Evolutionary conservation across 148 eudicot species (phyloP), one percentile per base, ranked within the genome.

Genomic region (Pouteria glomerata): DNA sequence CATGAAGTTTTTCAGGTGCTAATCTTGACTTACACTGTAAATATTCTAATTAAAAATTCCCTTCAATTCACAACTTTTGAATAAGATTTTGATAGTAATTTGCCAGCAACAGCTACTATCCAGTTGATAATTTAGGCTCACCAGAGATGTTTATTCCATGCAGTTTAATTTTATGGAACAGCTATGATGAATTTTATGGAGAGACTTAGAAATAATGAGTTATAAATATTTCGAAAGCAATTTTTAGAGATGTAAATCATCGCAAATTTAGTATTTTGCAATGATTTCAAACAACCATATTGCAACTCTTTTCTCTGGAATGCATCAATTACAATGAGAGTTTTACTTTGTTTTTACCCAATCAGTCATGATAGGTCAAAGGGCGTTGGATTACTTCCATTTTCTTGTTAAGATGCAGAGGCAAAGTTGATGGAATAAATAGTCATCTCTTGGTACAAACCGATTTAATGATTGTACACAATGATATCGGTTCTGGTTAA

Each of bases 1-100:
- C 68, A 61, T 53, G 68, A 72, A 72, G 75, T 72, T 72, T 55
- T 72, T 72, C 75, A 72, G 75, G 76, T 73, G 63, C 52, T 34
- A 73, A 73, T 70, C 60, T 73, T 73, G 48, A 52, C 52, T 48
- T 42, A 44, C 48, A 62, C 62, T 15, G 7, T 48, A 11, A 18
- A 21, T 37, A 13, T 26, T 47, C 15, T 23, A 51, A 62, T n/a
- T 73, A 30, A 61, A n/a, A 16, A 31, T 33, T 12, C 24, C 6
- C n/a, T n/a, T n/a, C n/a, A n/a, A 3, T 35, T n/a, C 34, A 13
- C 1, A 56, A 69, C 41, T 18, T 24, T 56, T 37, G 34, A 69
- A 56, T 31, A 56, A 69, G 8, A 69, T 56, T 16, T 53, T 23
- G 35, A 53, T 39, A 1, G 30, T 23, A 70, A 53, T 27, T 57